Evolutionary conservation across 1,139 yeast species (phyloP), one percentile per base, ranked within the genome.

Genomic region (Tardiomyces digboiensis): DNA sequence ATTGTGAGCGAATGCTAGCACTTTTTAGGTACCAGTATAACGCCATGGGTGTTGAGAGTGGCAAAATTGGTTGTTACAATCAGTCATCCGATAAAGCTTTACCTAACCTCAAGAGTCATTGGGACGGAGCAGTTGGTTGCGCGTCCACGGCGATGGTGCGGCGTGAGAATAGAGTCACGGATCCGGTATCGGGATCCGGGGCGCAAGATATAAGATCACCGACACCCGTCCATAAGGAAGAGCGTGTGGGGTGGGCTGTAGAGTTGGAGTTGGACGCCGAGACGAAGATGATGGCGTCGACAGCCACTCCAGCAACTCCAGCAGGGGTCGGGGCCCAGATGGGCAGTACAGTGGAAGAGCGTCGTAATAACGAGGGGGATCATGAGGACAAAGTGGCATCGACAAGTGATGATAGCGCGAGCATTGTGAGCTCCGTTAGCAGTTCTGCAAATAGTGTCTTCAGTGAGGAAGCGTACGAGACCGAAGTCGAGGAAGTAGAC

Each of bases 161-260:
- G 33, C 33, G 33, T n/a, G 16, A 26, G 33, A 26, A 26, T 26
- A 26, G 33, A 26, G 33, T 26, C 33, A 26, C 33, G 33, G 33
- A 16, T 26, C 33, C 33, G 33, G 10, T 16, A 26, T 8, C 33
- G 33, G 33, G 33, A 8, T 16, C 33, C 33, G 33, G 16, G 33
- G 33, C 33, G 10, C 33, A 16, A 16, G 33, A 26, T 26, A 26
- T 5, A 26, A 26, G 33, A 16, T 8, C 33, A n/a, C 16, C 16
- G 33, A 5, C 5, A 5, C 16, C 14, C 33, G 10, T 16, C 8
- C 16, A 26, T 8, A n/a, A 5, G 12, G 33, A 26, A 26, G 10
- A 3, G 16, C 33, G n/a, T n/a, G n/a, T 26, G 5, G 33, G 14
- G 33, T 16, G 33, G 33, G 33, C 33, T 26, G 33, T 26, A n/a